These are phyloP conservation scores for Pulveroboletus ravenelii DNA, from an alignment of 768 basidiomycete species.

Conservation along the genomic window DNA sequence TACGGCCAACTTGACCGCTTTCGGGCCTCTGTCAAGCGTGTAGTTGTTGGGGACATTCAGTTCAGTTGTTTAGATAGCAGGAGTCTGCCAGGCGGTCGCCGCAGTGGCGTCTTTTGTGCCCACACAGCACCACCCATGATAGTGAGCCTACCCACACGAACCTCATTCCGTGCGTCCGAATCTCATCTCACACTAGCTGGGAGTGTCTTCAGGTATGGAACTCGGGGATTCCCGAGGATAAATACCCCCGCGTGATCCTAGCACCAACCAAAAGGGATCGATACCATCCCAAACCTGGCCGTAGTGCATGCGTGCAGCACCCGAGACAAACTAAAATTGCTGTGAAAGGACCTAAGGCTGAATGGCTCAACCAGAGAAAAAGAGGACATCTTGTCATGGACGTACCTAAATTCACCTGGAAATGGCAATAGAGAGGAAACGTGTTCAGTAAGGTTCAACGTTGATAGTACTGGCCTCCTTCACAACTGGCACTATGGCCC, in stretches of 20 bases:
- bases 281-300: neutral
- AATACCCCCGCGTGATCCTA: neutral
- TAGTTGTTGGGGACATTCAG: slow-evolving; percentile 5
- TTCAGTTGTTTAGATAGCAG: neutral
- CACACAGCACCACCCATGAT: neutral
- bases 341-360: too few relatives aligned
- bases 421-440: slow-evolving; percentile 5
- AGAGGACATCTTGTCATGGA: too few relatives aligned
- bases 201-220: slow-evolving; percentile 7
- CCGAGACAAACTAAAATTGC: too few relatives aligned
- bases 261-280: neutral
- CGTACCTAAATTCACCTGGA: neutral
- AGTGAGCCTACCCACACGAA: neutral
- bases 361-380: too few relatives aligned
- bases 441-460: slow-evolving; percentile 16
- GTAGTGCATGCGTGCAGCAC: too few relatives aligned
- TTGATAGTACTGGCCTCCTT: too few relatives aligned
- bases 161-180: neutral
- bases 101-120: neutral
- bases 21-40: neutral
- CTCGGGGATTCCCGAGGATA: slow-evolving; percentile 14
- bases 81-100: too few relatives aligned
- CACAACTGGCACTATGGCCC: slow-evolving; percentile 9
- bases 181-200: neutral
- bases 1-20: neutral